Percentiles rank a stretch among this genome's conserved stretches.
Conservation (phyloP, 2,329 filamentous ascomycete genomes). For the Cryphonectria carpinicola region DNA sequence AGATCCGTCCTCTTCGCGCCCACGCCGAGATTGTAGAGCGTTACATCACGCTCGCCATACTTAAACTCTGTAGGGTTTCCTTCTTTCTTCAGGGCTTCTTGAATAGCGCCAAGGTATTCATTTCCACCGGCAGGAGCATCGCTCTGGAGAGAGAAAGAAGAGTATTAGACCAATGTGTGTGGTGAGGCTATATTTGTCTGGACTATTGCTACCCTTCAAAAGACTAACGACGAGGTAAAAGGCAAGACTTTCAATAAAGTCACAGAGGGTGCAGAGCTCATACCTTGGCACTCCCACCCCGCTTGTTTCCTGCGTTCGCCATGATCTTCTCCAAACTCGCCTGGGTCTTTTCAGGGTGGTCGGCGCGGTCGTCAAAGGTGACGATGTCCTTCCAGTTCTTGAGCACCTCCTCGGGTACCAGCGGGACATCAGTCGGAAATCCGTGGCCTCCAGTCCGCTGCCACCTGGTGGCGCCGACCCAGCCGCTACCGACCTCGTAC, state of each 20-base stretch:
- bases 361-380: slow-evolving; percentile 85
- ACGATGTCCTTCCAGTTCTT: slow-evolving; percentile 77
- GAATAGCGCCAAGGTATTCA: slow-evolving; percentile 75
- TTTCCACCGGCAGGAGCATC: slow-evolving; percentile 49
- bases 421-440: slow-evolving; percentile 83
- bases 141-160: slow-evolving; percentile 32
- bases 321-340: slow-evolving; percentile 77
- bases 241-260: slow-evolving; percentile 31
- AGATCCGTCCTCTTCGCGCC: slow-evolving; percentile 91
- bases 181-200: slow-evolving; percentile 31
- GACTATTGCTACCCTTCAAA: slow-evolving; percentile 30
- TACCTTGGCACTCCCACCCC: slow-evolving; percentile 60
- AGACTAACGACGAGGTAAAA: slow-evolving; percentile 11
- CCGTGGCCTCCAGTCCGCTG: slow-evolving; percentile 87
- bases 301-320: slow-evolving; percentile 83
- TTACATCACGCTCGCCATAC: slow-evolving; percentile 85
- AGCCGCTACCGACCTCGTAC: slow-evolving; percentile 94
- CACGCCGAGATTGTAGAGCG: slow-evolving; percentile 94
- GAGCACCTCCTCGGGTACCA: slow-evolving; percentile 83
- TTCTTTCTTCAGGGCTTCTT: slow-evolving; percentile 73
- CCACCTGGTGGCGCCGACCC: slow-evolving; percentile 92
- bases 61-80: slow-evolving; percentile 74
- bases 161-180: slow-evolving; percentile 6
- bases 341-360: slow-evolving; percentile 79
- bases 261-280: slow-evolving; percentile 51